These are phyloP conservation scores for Stephanocyclus meneghinianus DNA, from an alignment of 352 stramenopile genomes.

Conservation along the genomic window DNA sequence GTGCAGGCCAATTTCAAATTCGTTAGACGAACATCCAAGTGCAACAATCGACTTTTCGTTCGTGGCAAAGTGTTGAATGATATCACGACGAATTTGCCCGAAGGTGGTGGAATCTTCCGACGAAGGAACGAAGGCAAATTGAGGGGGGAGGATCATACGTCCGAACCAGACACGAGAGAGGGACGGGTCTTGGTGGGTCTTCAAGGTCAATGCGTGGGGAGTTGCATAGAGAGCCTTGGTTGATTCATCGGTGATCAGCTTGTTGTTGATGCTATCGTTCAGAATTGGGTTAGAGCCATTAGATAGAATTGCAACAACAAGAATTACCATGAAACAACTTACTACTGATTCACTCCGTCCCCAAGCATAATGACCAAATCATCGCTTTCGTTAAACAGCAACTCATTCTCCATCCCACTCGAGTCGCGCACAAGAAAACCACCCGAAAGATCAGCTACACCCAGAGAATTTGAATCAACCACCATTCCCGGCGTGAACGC, in stretches of 20 bases:
- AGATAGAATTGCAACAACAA: background rate
- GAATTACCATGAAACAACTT: background rate
- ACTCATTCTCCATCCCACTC: slow-evolving; percentile 40
- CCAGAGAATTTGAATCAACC: background rate
- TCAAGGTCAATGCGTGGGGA: slow-evolving; percentile 73
- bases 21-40: slow-evolving; percentile 49
- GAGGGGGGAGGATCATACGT: slow-evolving; percentile 79
- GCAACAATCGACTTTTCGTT: too few species aligned
- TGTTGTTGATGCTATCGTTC: slow-evolving; percentile 34
- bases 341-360: slow-evolving; percentile 79
- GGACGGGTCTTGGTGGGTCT: slow-evolving; percentile 9
- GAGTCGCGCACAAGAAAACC: slow-evolving; percentile 65
- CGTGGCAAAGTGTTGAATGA: slow-evolving; percentile 41
- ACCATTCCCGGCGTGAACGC: slow-evolving; percentile 73
- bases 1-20: slow-evolving; percentile 14
- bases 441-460: slow-evolving; percentile 30
- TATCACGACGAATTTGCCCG: slow-evolving; percentile 54
- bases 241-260: background rate
- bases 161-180: slow-evolving; percentile 76
- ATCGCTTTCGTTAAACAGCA: slow-evolving; percentile 69
- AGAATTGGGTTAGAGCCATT: background rate
- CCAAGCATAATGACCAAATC: slow-evolving; percentile 81
- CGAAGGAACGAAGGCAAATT: slow-evolving; percentile 49
- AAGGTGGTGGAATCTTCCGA: slow-evolving; percentile 40
- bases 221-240: slow-evolving; percentile 50